Percentiles rank a stretch among this genome's conserved stretches.
Conservation (phyloP, 2,329 filamentous ascomycete genomes). For the Colletotrichum sp. region DNA sequence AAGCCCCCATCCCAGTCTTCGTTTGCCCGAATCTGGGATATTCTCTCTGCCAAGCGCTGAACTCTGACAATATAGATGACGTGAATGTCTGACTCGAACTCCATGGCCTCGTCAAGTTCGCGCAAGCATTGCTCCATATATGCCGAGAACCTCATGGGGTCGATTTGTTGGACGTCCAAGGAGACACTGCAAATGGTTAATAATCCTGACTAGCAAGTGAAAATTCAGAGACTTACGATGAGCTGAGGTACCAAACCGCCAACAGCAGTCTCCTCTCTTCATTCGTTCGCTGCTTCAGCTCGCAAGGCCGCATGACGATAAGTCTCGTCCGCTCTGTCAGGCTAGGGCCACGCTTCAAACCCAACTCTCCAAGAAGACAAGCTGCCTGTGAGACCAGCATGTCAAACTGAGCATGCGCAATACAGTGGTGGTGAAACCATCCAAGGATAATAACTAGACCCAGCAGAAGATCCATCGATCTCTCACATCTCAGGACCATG, state of each 20-base stretch:
- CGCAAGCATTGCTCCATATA: conserved; percentile 58
- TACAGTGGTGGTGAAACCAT: conserved; percentile 61
- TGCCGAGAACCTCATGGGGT: conserved; percentile 54
- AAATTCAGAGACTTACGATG: conserved; percentile 43
- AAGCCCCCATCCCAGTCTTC: conserved; percentile 38
- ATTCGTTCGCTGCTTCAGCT: conserved; percentile 45
- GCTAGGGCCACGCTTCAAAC: conserved; percentile 45
- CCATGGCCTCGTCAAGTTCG: conserved; percentile 45
- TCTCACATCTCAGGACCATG: conserved; percentile 53
- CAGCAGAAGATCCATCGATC: conserved; percentile 55
- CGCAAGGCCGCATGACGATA: conserved; percentile 44
- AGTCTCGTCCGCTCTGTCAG: conserved; percentile 46
- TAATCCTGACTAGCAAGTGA: accelerated
- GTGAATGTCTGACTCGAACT: conserved; percentile 51
- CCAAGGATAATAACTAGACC: conserved; percentile 54
- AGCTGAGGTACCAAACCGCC: conserved; percentile 60
- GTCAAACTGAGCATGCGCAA: conserved; percentile 56
- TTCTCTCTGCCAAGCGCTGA: conserved; percentile 56
- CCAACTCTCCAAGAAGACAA: conserved; percentile 52
- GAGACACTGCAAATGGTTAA: conserved; percentile 39
- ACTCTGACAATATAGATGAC: conserved; percentile 53
- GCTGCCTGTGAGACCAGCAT: conserved; percentile 54
- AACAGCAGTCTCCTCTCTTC: conserved; percentile 59
- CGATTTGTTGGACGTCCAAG: conserved; percentile 47
- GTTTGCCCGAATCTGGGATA: conserved; percentile 44